Conservation (phyloP, 768 basidiomycete genomes). For the Pleurotus cornucopiae region DNA sequence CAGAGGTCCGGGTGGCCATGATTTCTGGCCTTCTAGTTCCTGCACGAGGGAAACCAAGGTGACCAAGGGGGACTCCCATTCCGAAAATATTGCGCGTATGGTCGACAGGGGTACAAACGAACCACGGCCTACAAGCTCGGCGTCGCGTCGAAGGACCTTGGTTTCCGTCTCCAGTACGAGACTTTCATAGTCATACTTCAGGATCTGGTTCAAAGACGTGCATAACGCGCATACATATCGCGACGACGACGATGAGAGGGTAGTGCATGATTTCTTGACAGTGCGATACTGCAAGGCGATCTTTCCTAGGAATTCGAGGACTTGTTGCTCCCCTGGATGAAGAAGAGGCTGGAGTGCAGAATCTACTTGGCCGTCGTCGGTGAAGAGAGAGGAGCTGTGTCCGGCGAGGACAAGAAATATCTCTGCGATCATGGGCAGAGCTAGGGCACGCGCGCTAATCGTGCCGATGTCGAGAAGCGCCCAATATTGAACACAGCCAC, state of each 20-base stretch:
- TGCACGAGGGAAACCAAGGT: slow-evolving; percentile 64
- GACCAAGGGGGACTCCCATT: slow-evolving; percentile 85
- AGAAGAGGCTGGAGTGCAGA: slow-evolving; percentile 67
- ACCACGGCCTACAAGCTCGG: slow-evolving; percentile 70
- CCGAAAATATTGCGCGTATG: slow-evolving; percentile 76
- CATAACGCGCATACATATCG: slow-evolving; percentile 80
- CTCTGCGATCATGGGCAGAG: slow-evolving; percentile 74
- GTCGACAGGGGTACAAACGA: slow-evolving; percentile 86
- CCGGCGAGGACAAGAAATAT: slow-evolving; percentile 83
- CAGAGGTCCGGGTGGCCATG: slow-evolving; percentile 72
- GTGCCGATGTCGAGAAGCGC: background rate
- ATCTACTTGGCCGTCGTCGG: slow-evolving; percentile 50
- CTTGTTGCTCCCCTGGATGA: slow-evolving; percentile 86
- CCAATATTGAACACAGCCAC: background rate
- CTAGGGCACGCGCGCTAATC: too few species aligned
- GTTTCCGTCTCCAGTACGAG: slow-evolving; percentile 79
- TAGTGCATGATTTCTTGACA: slow-evolving; percentile 54
- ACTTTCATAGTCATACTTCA: slow-evolving; percentile 76
- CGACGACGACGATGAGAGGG: slow-evolving; percentile 57
- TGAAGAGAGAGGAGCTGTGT: slow-evolving; percentile 83
- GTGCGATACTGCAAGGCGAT: slow-evolving; percentile 74
- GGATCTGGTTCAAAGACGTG: slow-evolving; percentile 65
- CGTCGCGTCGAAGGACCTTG: slow-evolving; percentile 71
- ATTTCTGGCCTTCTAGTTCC: slow-evolving; percentile 49
- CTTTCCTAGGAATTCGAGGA: slow-evolving; percentile 72